phyloP scores from a whole-genome alignment of 805 yeast genomes.

The Pichia pseudocactophila region DNA sequence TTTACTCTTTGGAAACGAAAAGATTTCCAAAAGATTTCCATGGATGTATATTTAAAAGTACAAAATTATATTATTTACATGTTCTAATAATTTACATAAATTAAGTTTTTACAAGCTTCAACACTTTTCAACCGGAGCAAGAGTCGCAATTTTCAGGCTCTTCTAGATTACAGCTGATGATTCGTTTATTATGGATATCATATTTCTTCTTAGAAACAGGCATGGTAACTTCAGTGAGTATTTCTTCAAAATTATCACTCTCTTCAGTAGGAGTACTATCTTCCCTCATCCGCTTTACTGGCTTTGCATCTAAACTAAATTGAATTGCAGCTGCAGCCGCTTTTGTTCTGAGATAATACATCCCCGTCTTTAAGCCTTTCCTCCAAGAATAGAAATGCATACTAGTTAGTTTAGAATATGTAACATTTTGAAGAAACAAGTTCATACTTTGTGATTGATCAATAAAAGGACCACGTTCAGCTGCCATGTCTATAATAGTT shows the following conservation, averaged over 20 bases:
- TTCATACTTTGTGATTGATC: conserved; percentile 93
- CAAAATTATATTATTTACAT: neutral
- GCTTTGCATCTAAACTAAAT: conserved; percentile 58
- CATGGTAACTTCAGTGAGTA: neutral
- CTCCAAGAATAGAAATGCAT: conserved; percentile 99
- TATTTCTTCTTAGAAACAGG: neutral
- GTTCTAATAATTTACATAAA: too few relatives aligned
- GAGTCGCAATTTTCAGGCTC: conserved; percentile 31
- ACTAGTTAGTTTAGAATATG: conserved; percentile 92
- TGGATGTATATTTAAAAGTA: too few relatives aligned
- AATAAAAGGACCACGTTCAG: conserved; percentile 62
- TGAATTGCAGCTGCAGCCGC: conserved; percentile 97
- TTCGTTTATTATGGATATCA: conserved; percentile 15
- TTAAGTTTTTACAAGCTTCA: conserved; percentile 1
- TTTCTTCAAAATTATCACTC: neutral
- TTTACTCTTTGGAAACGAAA: too few relatives aligned
- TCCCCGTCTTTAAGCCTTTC: conserved; percentile 96
- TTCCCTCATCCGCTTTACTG: neutral
- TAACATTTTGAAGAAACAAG: conserved; percentile 79
- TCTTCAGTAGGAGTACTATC: neutral
- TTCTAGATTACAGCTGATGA: conserved; percentile 15
- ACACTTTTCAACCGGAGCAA: conserved; percentile 29
- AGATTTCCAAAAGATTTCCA: too few relatives aligned
- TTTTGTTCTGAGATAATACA: conserved; percentile 95
- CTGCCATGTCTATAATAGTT: conserved; percentile 77